Conservation (phyloP, 2,329 filamentous ascomycete genomes). For the Epichloe hybrida region DNA sequence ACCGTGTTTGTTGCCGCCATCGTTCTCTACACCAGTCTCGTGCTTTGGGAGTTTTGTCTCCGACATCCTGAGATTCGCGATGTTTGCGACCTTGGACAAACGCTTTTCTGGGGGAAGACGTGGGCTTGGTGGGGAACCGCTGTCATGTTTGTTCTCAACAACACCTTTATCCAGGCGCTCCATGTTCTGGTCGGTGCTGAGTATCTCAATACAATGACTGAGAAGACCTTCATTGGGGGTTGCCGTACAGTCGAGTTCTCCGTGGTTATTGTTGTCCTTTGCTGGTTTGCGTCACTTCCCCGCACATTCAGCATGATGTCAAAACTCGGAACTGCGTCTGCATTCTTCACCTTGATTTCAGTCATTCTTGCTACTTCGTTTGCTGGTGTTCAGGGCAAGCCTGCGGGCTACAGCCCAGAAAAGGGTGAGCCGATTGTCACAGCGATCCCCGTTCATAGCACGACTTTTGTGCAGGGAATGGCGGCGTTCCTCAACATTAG, state of each 20-base stretch:
- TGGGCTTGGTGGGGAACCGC: constrained; percentile 59
- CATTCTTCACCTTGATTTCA: constrained; percentile 80
- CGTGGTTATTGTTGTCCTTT: constrained; percentile 59
- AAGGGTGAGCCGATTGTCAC: constrained; percentile 54
- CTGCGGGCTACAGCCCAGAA: constrained; percentile 48
- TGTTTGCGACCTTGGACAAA: constrained; percentile 90
- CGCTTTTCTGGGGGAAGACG: constrained; percentile 75
- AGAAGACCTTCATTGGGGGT: constrained; percentile 43
- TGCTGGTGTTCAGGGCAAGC: constrained; percentile 60
- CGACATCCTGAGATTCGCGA: constrained; percentile 84
- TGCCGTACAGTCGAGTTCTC: constrained; percentile 72
- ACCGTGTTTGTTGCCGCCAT: constrained; percentile 64
- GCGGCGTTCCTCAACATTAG: constrained; percentile 89
- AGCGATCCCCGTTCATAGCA: constrained; percentile 52
- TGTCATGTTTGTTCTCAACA: constrained; percentile 86
- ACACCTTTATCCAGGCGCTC: constrained; percentile 75
- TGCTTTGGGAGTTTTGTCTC: constrained; percentile 72
- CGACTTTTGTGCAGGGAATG: constrained; percentile 70
- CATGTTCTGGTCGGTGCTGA: constrained; percentile 76
- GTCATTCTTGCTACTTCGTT: constrained; percentile 77
- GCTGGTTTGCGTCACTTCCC: constrained; percentile 67
- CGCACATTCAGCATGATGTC: constrained; percentile 73
- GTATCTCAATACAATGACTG: constrained; percentile 81
- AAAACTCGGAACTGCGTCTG: constrained; percentile 65
- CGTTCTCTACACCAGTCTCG: constrained; percentile 61